Evolutionary conservation across 306 rosid genomes (phyloP).

Genomic region (Neltuma alba): DNA sequence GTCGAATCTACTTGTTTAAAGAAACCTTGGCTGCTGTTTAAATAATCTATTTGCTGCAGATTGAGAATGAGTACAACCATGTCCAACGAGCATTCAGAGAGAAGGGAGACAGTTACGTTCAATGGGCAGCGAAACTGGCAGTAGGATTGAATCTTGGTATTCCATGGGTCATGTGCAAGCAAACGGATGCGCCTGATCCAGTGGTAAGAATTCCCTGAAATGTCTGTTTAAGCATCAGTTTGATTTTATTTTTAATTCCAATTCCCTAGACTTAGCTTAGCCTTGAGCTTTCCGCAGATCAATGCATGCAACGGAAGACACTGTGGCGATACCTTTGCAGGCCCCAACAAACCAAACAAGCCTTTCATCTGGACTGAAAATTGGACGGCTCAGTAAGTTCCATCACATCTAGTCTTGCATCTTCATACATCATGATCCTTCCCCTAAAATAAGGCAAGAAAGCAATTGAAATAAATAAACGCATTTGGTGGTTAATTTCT

Average conservation of each 20-base stretch:
- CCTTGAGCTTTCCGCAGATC: slow-evolving; percentile 46
- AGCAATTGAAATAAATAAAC: background rate
- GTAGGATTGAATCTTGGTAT: slow-evolving; percentile 48
- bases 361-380: slow-evolving; percentile 93
- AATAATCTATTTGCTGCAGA: slow-evolving; percentile 37
- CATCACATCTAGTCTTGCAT: too few relatives aligned
- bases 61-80: slow-evolving; percentile 91
- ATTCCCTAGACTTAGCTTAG: background rate
- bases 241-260: background rate
- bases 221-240: background rate
- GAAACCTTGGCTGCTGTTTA: background rate
- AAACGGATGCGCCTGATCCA: slow-evolving; percentile 87
- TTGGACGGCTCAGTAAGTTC: slow-evolving; percentile 96
- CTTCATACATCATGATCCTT: background rate
- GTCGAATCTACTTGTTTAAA: background rate
- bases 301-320: slow-evolving; percentile 96
- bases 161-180: slow-evolving; percentile 99
- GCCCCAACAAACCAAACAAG: slow-evolving; percentile 91
- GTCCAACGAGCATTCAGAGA: slow-evolving; percentile 70
- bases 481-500: slow-evolving; percentile 7
- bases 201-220: slow-evolving; percentile 60
- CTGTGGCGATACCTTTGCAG: slow-evolving; percentile 90
- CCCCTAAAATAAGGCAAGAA: background rate
- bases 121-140: slow-evolving; percentile 87
- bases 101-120: slow-evolving; percentile 60